Percentiles rank a stretch among this genome's conserved stretches.
These are phyloP conservation scores for Orobanche coerulescens DNA, from an alignment of 257 asterid species.

Conservation along the genomic window DNA sequence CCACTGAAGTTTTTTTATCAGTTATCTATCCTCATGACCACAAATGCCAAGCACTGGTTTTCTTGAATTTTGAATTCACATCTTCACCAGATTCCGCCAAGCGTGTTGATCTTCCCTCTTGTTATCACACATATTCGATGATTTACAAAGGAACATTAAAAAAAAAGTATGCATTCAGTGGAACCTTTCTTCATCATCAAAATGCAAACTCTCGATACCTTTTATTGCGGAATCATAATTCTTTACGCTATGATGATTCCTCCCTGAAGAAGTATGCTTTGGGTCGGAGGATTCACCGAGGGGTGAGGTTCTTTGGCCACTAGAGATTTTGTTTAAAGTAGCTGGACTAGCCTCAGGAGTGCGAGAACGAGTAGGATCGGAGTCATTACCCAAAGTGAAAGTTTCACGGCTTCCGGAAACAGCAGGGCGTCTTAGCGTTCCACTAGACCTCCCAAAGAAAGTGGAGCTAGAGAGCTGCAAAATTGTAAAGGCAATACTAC, in stretches of 20 bases:
- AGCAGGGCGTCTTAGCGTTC: slow-evolving; percentile 61
- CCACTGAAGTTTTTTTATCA: slow-evolving; percentile 24
- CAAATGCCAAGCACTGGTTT: slow-evolving; percentile 20
- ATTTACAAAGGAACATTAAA: slow-evolving; percentile 27
- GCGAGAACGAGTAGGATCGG: slow-evolving; percentile 59
- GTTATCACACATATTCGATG: slow-evolving; percentile 29
- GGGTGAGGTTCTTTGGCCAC: slow-evolving; percentile 56
- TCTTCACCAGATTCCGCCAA: slow-evolving; percentile 16
- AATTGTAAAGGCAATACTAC: slow-evolving; percentile 8
- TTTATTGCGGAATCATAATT: slow-evolving; percentile 57
- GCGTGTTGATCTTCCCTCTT: slow-evolving; percentile 16
- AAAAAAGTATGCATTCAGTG: slow-evolving; percentile 20
- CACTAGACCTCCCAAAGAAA: slow-evolving; percentile 72
- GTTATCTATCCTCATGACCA: slow-evolving; percentile 21
- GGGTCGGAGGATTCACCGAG: slow-evolving; percentile 63
- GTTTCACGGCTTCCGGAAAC: slow-evolving; percentile 64
- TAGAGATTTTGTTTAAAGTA: slow-evolving; percentile 41
- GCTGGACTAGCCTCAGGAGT: slow-evolving; percentile 75
- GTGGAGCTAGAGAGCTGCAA: slow-evolving; percentile 72
- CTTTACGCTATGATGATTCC: slow-evolving; percentile 38
- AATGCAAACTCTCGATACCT: slow-evolving; percentile 62
- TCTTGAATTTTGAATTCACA: slow-evolving; percentile 24
- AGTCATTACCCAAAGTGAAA: slow-evolving; percentile 47
- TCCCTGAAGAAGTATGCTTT: slow-evolving; percentile 50
- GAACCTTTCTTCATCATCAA: slow-evolving; percentile 56